phyloP scores from a whole-genome alignment of 1,284 basidiomycete genomes.

The Malassezia dermatis region DNA sequence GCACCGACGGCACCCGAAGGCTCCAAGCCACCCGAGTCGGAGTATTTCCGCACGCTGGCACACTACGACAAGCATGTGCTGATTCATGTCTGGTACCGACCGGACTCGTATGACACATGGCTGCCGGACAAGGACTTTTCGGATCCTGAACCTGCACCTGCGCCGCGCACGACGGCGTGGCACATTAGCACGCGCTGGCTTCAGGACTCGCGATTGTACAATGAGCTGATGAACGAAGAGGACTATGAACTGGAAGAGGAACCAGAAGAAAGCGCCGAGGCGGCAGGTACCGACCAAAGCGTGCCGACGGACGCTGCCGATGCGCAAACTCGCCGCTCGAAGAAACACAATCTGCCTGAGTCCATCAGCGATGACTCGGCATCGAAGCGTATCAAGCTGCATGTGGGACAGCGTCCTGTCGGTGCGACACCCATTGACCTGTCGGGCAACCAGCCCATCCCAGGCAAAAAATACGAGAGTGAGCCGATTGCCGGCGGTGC shows the following conservation, averaged over 20 bases:
- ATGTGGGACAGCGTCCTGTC: conserved; percentile 35
- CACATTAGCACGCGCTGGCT: conserved; percentile 39
- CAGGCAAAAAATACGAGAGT: conserved; percentile 46
- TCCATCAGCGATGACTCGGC: conserved; percentile 33
- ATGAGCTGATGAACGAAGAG: conserved; percentile 48
- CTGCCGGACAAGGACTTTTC: conserved; percentile 44
- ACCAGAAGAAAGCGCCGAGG: background rate
- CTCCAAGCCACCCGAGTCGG: conserved; percentile 16
- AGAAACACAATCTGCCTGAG: conserved; percentile 43
- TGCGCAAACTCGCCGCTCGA: conserved; percentile 14
- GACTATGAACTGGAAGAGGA: conserved; percentile 43
- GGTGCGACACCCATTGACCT: conserved; percentile 42
- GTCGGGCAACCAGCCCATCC: conserved; percentile 37
- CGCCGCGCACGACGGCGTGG: conserved; percentile 27
- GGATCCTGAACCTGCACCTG: conserved; percentile 37
- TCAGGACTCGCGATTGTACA: conserved; percentile 37
- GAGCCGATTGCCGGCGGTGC: conserved; percentile 36
- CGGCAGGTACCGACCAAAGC: background rate
- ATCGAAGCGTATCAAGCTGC: conserved; percentile 43
- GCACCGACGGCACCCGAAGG: conserved; percentile 10
- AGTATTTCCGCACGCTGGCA: conserved; percentile 46
- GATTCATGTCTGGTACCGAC: conserved; percentile 48
- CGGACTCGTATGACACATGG: conserved; percentile 49
- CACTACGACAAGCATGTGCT: conserved; percentile 35
- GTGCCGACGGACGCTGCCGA: conserved; percentile 1